These are phyloP conservation scores for Berberis thunbergii DNA, from an alignment of 164 flowering plant species.

Conservation along the genomic window DNA sequence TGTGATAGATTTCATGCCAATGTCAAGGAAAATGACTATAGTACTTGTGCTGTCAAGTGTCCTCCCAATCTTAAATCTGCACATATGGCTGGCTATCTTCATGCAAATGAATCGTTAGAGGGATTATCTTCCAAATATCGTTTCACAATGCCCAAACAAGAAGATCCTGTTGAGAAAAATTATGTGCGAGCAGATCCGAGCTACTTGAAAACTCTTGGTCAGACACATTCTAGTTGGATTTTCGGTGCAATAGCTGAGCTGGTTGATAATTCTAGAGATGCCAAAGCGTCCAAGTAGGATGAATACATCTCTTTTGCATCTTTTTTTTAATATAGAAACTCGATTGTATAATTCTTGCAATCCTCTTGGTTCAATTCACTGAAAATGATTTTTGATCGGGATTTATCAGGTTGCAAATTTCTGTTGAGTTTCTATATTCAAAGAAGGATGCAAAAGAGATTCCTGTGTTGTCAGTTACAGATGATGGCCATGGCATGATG, in stretches of 20 bases:
- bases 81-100: background rate
- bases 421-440: constrained; percentile 24
- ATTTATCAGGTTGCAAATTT: constrained; percentile 32
- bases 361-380: constrained; percentile 3
- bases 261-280: constrained; percentile 61
- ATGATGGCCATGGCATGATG: constrained; percentile 59
- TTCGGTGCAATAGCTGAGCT: constrained; percentile 69
- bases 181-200: constrained; percentile 31
- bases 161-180: constrained; percentile 10
- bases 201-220: constrained; percentile 41
- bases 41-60: background rate
- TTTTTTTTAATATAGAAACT: background rate
- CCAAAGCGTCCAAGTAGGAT: constrained; percentile 40
- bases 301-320: background rate
- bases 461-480: constrained; percentile 45
- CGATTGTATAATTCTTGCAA: background rate
- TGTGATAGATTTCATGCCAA: constrained; percentile 8
- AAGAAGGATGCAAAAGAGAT: constrained; percentile 24
- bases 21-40: background rate
- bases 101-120: background rate
- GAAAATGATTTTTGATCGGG: background rate
- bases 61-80: background rate
- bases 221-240: constrained; percentile 44
- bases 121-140: background rate
- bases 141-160: background rate